A percentile compares a stretch with the other conserved stretches of the same genome.
Evolutionary conservation across 495 filamentous ascomycete genomes (phyloP).

Genomic region (Cladorrhinum samala): DNA sequence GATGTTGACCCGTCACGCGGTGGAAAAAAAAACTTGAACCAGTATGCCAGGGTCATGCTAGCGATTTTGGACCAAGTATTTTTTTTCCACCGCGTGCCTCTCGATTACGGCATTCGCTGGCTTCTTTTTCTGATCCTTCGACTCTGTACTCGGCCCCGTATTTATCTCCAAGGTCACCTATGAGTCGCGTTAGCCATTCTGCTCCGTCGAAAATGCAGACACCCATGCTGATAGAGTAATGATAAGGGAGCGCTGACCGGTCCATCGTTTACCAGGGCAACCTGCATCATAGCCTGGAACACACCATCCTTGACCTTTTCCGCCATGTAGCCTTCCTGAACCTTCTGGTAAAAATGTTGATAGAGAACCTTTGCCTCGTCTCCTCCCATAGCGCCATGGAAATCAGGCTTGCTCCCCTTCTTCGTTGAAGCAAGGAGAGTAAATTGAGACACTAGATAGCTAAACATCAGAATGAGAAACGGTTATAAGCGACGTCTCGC

Average conservation of each 20-base stretch:
- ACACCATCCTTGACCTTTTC: slow-evolving; percentile 89
- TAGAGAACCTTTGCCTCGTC: slow-evolving; percentile 76
- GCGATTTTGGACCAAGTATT: no score
- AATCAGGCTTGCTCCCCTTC: slow-evolving; percentile 92
- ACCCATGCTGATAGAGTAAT: no score
- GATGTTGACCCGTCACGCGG: no score
- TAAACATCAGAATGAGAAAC: no score
- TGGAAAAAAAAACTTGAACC: no score
- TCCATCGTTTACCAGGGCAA: slow-evolving; percentile 87
- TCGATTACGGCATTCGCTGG: no score
- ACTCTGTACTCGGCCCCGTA: slow-evolving; percentile 14
- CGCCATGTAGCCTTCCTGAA: slow-evolving; percentile 62
- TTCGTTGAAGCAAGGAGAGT: slow-evolving; percentile 87
- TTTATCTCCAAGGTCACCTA: slow-evolving; percentile 35
- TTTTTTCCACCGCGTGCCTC: no score
- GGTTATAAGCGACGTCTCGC: slow-evolving; percentile 1
- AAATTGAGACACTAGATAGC: slow-evolving; percentile 98
- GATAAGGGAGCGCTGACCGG: no score
- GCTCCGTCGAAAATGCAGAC: no score
- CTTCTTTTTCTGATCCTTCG: slow-evolving; percentile 11
- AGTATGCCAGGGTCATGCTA: no score
- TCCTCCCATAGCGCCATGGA: slow-evolving; percentile 78
- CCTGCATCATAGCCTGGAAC: slow-evolving; percentile 99
- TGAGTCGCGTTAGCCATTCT: no score
- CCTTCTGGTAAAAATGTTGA: slow-evolving; percentile 68